These are phyloP conservation scores for Stagonosporopsis rhizophila DNA, from an alignment of 2,329 filamentous ascomycete genomes.

Conservation along the genomic window DNA sequence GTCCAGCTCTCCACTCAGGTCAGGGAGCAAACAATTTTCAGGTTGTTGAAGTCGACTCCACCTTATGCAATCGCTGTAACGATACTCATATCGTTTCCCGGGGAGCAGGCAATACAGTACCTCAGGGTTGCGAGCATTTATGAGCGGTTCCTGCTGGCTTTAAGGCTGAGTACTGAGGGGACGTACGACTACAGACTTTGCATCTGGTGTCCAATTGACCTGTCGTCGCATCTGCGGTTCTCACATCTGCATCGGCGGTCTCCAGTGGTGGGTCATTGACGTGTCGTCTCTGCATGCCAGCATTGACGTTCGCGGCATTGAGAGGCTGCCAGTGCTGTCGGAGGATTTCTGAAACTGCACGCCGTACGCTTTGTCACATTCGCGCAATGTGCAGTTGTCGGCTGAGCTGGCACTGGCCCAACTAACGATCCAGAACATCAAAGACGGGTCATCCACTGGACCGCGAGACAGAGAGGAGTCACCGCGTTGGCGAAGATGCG, in stretches of 20 bases:
- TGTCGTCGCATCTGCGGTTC: background rate
- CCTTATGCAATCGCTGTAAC: background rate
- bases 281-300: background rate
- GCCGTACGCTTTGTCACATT: constrained; percentile 5
- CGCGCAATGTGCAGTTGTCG: background rate
- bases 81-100: background rate
- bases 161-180: background rate
- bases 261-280: background rate
- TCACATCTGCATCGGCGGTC: background rate
- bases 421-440: constrained; percentile 1
- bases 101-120: too few relatives aligned
- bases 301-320: background rate
- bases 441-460: background rate
- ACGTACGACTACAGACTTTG: background rate
- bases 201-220: background rate
- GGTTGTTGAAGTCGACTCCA: background rate
- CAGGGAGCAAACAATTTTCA: background rate
- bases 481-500: background rate
- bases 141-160: background rate
- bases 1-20: background rate
- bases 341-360: constrained; percentile 12
- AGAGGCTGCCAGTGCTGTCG: background rate
- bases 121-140: background rate
- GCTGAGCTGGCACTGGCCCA: background rate
- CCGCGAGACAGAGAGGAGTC: constrained; percentile 4